Base-by-base conservation (phyloP, 208 protist genomes). In the Trypanosoma platydactyli region DNA sequence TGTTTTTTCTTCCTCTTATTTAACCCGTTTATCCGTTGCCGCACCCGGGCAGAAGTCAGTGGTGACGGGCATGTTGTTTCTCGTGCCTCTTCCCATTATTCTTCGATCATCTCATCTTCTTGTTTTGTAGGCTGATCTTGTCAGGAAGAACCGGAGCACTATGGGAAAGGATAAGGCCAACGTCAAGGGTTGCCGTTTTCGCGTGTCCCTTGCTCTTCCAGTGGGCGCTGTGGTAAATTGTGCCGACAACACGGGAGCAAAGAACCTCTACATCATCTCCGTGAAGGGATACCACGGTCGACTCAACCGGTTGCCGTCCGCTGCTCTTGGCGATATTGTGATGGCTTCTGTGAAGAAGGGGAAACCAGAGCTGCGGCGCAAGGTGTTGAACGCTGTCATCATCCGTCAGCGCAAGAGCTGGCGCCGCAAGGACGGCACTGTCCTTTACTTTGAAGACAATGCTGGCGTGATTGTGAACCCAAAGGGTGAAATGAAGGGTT, bases 401-500 rank as follows among this genome's bases (percentile, higher is more conserved):
- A 94, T 99, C 73, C 89, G 99, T 74, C 99, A 99, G 92, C 91
- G 98, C 71, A 99, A 99, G 96, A 80, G 95, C 79, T 99, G 97
- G 97, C 94, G 98, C 80, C 80, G 99, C 68, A 98, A 98, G 84
- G 98, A 99, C 74, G 97, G 94, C 70, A 99, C 89, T 46, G 98
- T 97, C 77, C 91, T 99, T 72, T 99, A 99, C 87, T 99, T 99
- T 63, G 98, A 99, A 88, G 99, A 99, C 85, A 99, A 99, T 81
- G 99, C 99, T 50, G 99, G 98, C 76, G 98, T 99, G 41, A 99
- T 99, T 70, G 98, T 99, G 50, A 99, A 99, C 91, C 94, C 94
- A 61, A 99, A 99, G 92, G 99, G 99, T 78, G 98, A 99, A 82
- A 99, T 99, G 92, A 99, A 99, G 95, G 97, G 99, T 62, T 99